Evolutionary conservation across 1,284 basidiomycete genomes (phyloP).

Genomic region (Cystobasidiaceae sp.): DNA sequence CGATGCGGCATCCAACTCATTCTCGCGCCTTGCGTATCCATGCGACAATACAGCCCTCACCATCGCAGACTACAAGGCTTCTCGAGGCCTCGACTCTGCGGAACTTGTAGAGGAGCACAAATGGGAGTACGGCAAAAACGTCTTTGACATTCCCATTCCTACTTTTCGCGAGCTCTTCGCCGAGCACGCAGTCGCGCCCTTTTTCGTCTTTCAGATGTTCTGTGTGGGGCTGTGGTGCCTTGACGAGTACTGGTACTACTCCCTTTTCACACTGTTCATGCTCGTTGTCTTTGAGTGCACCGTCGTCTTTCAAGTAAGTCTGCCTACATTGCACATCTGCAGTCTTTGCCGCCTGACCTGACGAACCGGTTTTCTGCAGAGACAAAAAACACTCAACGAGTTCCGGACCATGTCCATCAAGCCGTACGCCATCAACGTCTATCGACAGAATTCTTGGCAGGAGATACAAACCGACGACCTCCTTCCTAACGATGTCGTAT

Average conservation of each 20-base stretch:
- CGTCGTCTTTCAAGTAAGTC: slow-evolving; percentile 83
- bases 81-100: slow-evolving; percentile 51
- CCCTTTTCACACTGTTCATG: slow-evolving; percentile 94
- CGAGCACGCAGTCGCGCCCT: slow-evolving; percentile 88
- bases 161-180: slow-evolving; percentile 80
- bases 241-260: slow-evolving; percentile 98
- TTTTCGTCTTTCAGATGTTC: slow-evolving; percentile 95
- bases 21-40: slow-evolving; percentile 83
- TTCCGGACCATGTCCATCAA: slow-evolving; percentile 91
- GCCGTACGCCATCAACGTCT: slow-evolving; percentile 76
- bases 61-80: slow-evolving; percentile 58
- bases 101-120: slow-evolving; percentile 41
- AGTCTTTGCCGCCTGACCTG: not conserved
- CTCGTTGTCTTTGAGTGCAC: slow-evolving; percentile 93
- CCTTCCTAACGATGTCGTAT: slow-evolving; percentile 83
- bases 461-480: slow-evolving; percentile 74
- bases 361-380: slow-evolving; percentile 51
- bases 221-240: slow-evolving; percentile 92
- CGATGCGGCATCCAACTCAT: slow-evolving; percentile 59
- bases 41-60: slow-evolving; percentile 67
- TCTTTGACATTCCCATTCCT: slow-evolving; percentile 91
- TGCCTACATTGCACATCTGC: not conserved
- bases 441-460: slow-evolving; percentile 72
- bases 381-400: slow-evolving; percentile 80
- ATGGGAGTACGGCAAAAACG: slow-evolving; percentile 75